Conservation (phyloP, 2,329 filamentous ascomycete genomes). For the Laburnicola sp. region DNA sequence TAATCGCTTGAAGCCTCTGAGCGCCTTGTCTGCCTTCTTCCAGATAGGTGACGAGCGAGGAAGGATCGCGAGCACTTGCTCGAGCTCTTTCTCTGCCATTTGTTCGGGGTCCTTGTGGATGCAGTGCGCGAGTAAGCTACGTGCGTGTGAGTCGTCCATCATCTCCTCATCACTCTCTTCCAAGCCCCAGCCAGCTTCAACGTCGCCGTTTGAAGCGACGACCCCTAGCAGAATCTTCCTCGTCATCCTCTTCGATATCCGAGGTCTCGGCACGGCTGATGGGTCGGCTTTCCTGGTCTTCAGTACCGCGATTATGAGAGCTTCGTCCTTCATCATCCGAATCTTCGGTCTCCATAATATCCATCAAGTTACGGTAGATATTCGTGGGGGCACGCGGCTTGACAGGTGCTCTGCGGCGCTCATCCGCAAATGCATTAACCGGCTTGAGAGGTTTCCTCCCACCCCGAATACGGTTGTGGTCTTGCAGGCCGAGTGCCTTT, state of each 20-base stretch:
- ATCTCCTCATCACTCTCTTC: constrained; percentile 55
- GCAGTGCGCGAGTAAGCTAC: constrained; percentile 53
- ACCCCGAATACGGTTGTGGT: constrained; percentile 47
- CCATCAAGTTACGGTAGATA: constrained; percentile 76
- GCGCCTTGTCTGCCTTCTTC: constrained; percentile 70
- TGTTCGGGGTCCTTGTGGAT: constrained; percentile 67
- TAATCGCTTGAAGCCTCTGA: constrained; percentile 58
- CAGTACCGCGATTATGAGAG: constrained; percentile 72
- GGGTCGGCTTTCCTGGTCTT: constrained; percentile 81
- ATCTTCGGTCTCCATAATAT: constrained; percentile 73
- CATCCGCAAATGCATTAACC: constrained; percentile 56
- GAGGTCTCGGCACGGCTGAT: constrained; percentile 67
- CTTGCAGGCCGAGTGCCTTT: constrained; percentile 50
- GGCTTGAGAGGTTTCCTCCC: constrained; percentile 45
- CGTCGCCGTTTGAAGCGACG: constrained; percentile 52
- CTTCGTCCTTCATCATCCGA: constrained; percentile 75
- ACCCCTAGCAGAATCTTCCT: constrained; percentile 52
- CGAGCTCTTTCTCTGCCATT: constrained; percentile 66
- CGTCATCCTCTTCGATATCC: constrained; percentile 54
- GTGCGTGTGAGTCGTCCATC: constrained; percentile 51
- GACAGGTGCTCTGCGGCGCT: constrained; percentile 61
- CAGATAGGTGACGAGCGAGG: constrained; percentile 67
- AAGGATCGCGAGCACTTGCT: constrained; percentile 58
- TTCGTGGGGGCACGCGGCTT: constrained; percentile 67
- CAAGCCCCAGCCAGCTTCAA: constrained; percentile 49